Base-by-base conservation (phyloP, 768 basidiomycete genomes). In the Pholiota molesta region DNA sequence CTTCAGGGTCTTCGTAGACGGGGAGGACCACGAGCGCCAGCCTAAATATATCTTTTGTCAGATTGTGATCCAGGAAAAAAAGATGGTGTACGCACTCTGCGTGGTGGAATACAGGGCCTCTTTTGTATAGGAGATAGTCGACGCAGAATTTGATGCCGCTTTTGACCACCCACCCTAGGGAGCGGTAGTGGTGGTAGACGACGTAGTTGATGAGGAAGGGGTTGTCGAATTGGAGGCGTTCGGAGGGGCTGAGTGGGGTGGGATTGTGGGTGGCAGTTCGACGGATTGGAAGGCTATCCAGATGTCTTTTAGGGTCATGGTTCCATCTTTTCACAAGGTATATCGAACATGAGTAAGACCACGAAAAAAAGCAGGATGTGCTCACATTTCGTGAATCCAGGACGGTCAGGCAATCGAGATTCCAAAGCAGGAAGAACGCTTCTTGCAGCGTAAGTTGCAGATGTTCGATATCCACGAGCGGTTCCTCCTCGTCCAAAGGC, bases 71-170 rank as follows among this genome's bases (percentile, higher is more conserved):
- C 19, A 31, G 31, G 19, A 52, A 37, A 23, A 14, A 49, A 19
- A 10, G 10, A 7, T 21, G 10, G 10, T 21, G 13, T 26, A 77
- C 92, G 68, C 72, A 98, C 95, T 98, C 96, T 10, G 97, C 96
- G 73, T 99, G 97, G 5, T 89, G 79, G 74, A 99, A 99, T 0
- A 97, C 93, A 2, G 97, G 95, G 0, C 97, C 97, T 13, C 92
- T 86, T 68, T 94, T 95, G 74, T 99, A 99, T 28, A 99, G 76
- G 10, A 99, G 83, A 76, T 91, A 95, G 70, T 99, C 97, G 40
- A 91, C 91, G 68, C 96, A 98, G 75, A 99, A 99, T 74, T 99
- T 99, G 80, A 97, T 88, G 0, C 97, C 97, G 29, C 88, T 87
- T 74, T 95, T 94, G 65, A 97, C 89, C 19, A 98, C 93, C 97